Percentiles rank a stretch among this genome's conserved stretches.
phyloP scores from a whole-genome alignment of 176 grass and related monocot genomes.

The Aechmea fasciata region DNA sequence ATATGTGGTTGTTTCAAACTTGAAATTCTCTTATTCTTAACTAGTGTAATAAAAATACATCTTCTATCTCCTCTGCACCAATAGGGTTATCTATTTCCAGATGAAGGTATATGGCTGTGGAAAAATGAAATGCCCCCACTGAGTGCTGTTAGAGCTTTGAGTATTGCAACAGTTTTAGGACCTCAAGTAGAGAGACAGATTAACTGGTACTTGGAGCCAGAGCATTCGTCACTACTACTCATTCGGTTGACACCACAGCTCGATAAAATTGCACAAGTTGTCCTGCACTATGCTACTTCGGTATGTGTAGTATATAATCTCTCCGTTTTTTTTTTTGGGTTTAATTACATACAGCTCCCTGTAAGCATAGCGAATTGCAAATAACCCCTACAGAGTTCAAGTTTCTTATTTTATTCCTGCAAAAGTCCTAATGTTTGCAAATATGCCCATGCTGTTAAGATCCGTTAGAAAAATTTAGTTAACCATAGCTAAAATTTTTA shows the following conservation, averaged over 20 bases:
- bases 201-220: conserved; percentile 77
- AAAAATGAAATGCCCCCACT: conserved; percentile 74
- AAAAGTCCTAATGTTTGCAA: no score
- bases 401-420: no score
- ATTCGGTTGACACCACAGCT: conserved; percentile 80
- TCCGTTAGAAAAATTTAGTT: no score
- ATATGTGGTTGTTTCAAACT: conserved; percentile 7
- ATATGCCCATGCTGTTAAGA: no score
- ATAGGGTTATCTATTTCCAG: conserved; percentile 90
- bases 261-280: conserved; percentile 61
- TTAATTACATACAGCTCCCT: no score
- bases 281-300: conserved; percentile 80
- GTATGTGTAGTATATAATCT: conserved; percentile 40
- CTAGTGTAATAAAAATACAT: not conserved
- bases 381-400: no score
- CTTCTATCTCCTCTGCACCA: conserved; percentile 28
- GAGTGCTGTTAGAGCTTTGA: conserved; percentile 75
- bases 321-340: conserved; percentile 5
- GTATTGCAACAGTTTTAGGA: conserved; percentile 71
- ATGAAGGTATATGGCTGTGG: conserved; percentile 93
- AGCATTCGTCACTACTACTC: conserved; percentile 56
- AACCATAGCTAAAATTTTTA: no score
- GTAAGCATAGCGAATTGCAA: no score
- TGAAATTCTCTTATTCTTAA: not conserved
- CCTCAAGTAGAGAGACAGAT: conserved; percentile 64